Conservation (phyloP, 306 rosid species). For the Vigna hirtella region DNA sequence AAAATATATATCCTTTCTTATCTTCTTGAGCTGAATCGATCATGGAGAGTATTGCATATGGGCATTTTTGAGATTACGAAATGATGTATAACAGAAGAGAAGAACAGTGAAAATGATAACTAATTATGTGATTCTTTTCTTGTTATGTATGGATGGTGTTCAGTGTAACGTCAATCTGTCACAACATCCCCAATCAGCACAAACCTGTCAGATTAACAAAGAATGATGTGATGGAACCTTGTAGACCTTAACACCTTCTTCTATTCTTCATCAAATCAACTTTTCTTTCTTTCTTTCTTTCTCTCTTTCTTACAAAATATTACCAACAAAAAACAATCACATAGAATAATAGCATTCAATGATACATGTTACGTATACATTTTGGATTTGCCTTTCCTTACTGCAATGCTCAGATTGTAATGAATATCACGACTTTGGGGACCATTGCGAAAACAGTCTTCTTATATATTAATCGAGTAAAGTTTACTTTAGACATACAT, state of each 20-base stretch:
- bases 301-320: background rate
- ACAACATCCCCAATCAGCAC: slow-evolving; percentile 52
- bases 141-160: slow-evolving; percentile 40
- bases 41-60: no score
- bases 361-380: no score
- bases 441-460: no score
- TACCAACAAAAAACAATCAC: background rate
- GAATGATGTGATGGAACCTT: slow-evolving; percentile 63
- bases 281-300: background rate
- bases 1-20: no score
- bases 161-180: slow-evolving; percentile 65
- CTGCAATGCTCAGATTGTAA: no score
- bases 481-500: no score
- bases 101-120: slow-evolving; percentile 47
- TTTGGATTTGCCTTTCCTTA: no score
- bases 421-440: no score
- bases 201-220: slow-evolving; percentile 51
- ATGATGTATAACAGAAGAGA: slow-evolving; percentile 38
- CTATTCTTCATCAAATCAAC: background rate
- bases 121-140: slow-evolving; percentile 53
- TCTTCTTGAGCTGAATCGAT: no score
- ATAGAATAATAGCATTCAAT: no score
- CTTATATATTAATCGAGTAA: no score
- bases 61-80: background rate
- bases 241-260: slow-evolving; percentile 30